Evolutionary conservation across 2,329 filamentous ascomycete species (phyloP).

Genomic region (Pestalotiopsis sp.): DNA sequence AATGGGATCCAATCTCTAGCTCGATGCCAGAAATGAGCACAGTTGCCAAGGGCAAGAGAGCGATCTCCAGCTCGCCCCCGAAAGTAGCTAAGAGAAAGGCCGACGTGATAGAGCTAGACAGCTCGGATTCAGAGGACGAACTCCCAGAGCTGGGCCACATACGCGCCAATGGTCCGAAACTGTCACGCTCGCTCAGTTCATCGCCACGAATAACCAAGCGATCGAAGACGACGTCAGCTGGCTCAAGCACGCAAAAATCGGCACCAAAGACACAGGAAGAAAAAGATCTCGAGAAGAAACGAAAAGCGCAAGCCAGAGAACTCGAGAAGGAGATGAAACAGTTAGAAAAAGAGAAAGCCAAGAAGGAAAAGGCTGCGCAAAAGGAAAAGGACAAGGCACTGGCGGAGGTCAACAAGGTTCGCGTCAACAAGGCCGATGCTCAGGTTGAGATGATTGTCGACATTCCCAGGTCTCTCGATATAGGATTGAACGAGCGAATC

Average conservation of each 20-base stretch:
- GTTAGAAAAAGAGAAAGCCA: slow-evolving; percentile 59
- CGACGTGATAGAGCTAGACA: slow-evolving; percentile 40
- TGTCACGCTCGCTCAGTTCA: slow-evolving; percentile 17
- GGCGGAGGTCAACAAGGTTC: slow-evolving; percentile 73
- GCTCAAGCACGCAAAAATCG: slow-evolving; percentile 21
- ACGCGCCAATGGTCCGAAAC: slow-evolving; percentile 14
- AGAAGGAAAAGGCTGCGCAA: slow-evolving; percentile 63
- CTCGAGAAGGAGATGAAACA: slow-evolving; percentile 59
- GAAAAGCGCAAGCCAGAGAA: slow-evolving; percentile 53
- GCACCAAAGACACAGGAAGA: slow-evolving; percentile 36
- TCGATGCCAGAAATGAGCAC: slow-evolving; percentile 47
- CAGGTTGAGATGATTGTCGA: slow-evolving; percentile 79
- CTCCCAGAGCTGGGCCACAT: slow-evolving; percentile 48
- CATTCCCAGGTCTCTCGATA: slow-evolving; percentile 60
- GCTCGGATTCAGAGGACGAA: slow-evolving; percentile 39
- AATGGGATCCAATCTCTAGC: slow-evolving; percentile 57
- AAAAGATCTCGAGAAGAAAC: slow-evolving; percentile 41
- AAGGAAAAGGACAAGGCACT: slow-evolving; percentile 68
- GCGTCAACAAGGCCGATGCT: slow-evolving; percentile 73
- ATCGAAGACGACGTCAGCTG: slow-evolving; percentile 19
- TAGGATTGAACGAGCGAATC: slow-evolving; percentile 47
- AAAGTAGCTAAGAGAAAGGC: slow-evolving; percentile 23
- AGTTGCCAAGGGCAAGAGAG: slow-evolving; percentile 16
- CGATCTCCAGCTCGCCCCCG: slow-evolving; percentile 18
- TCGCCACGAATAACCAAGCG: slow-evolving; percentile 20